Conservation (phyloP, 331 rosid genomes). For the Prunus yedoensis region DNA sequence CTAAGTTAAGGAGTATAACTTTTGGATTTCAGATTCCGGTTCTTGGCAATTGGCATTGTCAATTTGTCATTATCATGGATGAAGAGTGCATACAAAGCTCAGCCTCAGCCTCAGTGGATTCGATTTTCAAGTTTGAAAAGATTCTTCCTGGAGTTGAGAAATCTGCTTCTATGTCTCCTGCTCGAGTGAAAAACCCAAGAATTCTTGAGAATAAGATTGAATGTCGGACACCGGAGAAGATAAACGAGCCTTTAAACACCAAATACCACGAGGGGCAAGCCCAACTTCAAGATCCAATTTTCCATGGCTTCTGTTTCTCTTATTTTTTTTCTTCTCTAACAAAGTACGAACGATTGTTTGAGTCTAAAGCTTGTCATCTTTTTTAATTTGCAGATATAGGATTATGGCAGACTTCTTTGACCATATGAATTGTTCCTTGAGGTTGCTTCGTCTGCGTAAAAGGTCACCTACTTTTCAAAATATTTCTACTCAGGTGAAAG, state of each 20-base stretch:
- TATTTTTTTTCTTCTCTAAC: too few species aligned
- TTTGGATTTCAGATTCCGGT: too few species aligned
- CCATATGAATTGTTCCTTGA: constrained; percentile 48
- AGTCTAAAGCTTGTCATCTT: neutral
- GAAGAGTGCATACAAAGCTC: too few species aligned
- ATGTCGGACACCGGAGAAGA: constrained; percentile 62
- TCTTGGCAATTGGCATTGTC: too few species aligned
- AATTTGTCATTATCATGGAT: too few species aligned
- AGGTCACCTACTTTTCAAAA: constrained; percentile 53
- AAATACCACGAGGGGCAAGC: too few species aligned
- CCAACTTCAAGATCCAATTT: neutral
- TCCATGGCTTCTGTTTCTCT: too few species aligned
- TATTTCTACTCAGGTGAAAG: constrained; percentile 49
- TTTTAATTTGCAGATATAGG: constrained; percentile 40
- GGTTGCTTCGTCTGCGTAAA: constrained; percentile 50
- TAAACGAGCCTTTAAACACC: constrained; percentile 22
- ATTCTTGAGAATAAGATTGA: constrained; percentile 13
- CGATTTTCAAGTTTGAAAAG: too few species aligned
- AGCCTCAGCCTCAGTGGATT: too few species aligned
- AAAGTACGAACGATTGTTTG: too few species aligned
- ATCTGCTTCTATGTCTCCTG: neutral
- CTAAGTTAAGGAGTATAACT: too few species aligned
- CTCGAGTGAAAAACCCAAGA: too few species aligned
- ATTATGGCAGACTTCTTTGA: constrained; percentile 42
- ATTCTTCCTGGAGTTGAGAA: neutral